Percentiles rank a stretch among this genome's conserved stretches.
Conservation (phyloP, 2,329 filamentous ascomycete genomes). For the Cytospora leucostoma region DNA sequence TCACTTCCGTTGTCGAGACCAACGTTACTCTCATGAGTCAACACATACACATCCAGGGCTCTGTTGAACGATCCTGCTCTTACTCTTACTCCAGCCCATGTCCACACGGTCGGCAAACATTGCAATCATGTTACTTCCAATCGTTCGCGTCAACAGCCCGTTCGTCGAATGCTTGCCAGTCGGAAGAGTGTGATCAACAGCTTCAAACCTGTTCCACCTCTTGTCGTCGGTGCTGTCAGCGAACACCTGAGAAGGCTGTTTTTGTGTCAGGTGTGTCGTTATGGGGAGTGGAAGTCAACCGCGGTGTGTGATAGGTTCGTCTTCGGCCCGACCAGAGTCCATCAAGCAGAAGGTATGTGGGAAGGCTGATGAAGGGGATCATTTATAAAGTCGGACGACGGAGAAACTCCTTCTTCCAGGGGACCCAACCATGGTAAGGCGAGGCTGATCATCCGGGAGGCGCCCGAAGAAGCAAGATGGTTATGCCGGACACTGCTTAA, state of each 20-base stretch:
- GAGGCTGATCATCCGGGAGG: neutral
- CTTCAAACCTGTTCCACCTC: neutral
- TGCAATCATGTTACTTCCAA: neutral
- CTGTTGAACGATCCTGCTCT: neutral
- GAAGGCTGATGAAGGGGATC: neutral
- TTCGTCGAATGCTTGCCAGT: neutral
- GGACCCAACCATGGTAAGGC: neutral
- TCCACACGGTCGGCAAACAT: neutral
- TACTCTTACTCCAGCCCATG: conserved; percentile 9
- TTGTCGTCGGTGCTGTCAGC: neutral
- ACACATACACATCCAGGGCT: neutral
- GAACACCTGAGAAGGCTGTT: neutral
- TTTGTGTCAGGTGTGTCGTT: conserved; percentile 4
- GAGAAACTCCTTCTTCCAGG: neutral
- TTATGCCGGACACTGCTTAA: neutral
- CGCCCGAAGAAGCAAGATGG: conserved; percentile 13
- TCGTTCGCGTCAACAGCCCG: neutral
- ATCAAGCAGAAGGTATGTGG: neutral
- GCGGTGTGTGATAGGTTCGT: neutral
- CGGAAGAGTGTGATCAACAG: neutral
- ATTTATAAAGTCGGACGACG: conserved; percentile 6
- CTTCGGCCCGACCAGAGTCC: neutral
- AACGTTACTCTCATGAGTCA: neutral
- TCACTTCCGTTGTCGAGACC: neutral
- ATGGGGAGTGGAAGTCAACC: neutral